A percentile compares a stretch with the other conserved stretches of the same genome.
Evolutionary conservation across 2,329 filamentous ascomycete genomes (phyloP).

Genomic region (Thelonectria olida): DNA sequence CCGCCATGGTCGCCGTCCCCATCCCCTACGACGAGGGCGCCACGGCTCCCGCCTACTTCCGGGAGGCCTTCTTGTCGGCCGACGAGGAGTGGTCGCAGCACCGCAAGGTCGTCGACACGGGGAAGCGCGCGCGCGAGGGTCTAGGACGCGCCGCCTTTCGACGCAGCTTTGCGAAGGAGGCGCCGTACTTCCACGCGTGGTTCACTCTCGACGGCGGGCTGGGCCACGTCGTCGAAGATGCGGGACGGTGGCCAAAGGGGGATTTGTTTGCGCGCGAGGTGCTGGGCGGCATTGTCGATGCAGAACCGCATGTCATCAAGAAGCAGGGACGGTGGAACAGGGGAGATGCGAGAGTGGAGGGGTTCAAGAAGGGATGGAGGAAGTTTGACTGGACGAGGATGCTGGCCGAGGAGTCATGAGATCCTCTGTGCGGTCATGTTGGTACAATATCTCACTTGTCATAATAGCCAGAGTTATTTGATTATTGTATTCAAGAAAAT

Average conservation of each 20-base stretch:
- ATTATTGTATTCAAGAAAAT: neutral
- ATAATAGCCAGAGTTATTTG: too few species aligned
- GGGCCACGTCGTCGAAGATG: conserved; percentile 90
- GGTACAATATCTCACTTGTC: too few species aligned
- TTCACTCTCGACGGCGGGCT: conserved; percentile 91
- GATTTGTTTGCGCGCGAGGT: conserved; percentile 94
- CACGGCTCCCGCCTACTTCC: conserved; percentile 93
- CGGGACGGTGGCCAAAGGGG: conserved; percentile 85
- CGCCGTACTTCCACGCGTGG: conserved; percentile 99
- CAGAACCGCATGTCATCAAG: conserved; percentile 84
- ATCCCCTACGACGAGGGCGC: conserved; percentile 92
- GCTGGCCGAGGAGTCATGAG: conserved; percentile 52
- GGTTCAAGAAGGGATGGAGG: conserved; percentile 85
- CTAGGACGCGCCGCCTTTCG: conserved; percentile 85
- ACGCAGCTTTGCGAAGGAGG: conserved; percentile 86
- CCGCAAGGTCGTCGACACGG: conserved; percentile 91
- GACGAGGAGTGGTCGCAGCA: conserved; percentile 98
- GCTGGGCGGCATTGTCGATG: conserved; percentile 90
- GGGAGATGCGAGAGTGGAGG: conserved; percentile 74
- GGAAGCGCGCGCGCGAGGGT: conserved; percentile 66
- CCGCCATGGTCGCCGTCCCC: conserved; percentile 85
- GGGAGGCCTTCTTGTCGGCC: conserved; percentile 86
- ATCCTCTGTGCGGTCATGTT: too few species aligned
- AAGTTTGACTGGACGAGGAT: conserved; percentile 89
- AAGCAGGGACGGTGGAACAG: conserved; percentile 87